Conservation (phyloP, 805 yeast species). For the Lipomyces kockii region DNA sequence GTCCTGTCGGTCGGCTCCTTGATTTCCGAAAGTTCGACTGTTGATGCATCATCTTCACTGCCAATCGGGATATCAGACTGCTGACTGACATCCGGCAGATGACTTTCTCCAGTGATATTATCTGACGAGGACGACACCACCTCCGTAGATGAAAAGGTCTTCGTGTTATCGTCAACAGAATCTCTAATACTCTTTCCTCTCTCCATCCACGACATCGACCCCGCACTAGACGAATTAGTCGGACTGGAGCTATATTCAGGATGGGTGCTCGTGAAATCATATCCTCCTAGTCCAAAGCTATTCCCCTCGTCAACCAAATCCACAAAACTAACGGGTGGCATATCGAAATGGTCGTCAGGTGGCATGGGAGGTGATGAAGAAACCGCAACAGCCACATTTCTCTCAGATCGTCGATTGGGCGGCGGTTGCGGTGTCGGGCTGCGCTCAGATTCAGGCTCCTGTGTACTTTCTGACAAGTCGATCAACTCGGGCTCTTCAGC, state of each 20-base stretch:
- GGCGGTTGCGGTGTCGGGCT: neutral
- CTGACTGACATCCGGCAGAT: neutral
- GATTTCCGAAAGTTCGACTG: neutral
- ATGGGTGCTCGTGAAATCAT: conserved; percentile 8
- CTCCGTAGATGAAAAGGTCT: neutral
- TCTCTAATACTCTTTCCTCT: conserved; percentile 1
- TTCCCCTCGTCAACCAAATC: conserved; percentile 35
- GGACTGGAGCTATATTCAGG: conserved; percentile 13
- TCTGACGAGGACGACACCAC: neutral
- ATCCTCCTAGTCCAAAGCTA: conserved; percentile 31
- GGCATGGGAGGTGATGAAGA: neutral
- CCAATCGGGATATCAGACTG: neutral
- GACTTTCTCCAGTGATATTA: neutral
- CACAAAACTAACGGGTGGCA: conserved; percentile 23
- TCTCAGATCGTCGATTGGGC: neutral
- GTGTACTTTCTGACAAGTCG: neutral
- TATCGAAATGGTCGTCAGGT: conserved; percentile 13
- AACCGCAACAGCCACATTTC: neutral
- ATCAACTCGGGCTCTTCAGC: conserved; percentile 1
- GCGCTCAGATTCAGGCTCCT: neutral
- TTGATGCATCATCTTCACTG: neutral
- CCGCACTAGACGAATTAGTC: conserved; percentile 25
- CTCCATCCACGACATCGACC: conserved; percentile 24
- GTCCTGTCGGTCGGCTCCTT: no score
- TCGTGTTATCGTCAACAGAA: neutral